These are phyloP conservation scores for Cubamyces sp. DNA, from an alignment of 768 basidiomycete species.

Conservation along the genomic window DNA sequence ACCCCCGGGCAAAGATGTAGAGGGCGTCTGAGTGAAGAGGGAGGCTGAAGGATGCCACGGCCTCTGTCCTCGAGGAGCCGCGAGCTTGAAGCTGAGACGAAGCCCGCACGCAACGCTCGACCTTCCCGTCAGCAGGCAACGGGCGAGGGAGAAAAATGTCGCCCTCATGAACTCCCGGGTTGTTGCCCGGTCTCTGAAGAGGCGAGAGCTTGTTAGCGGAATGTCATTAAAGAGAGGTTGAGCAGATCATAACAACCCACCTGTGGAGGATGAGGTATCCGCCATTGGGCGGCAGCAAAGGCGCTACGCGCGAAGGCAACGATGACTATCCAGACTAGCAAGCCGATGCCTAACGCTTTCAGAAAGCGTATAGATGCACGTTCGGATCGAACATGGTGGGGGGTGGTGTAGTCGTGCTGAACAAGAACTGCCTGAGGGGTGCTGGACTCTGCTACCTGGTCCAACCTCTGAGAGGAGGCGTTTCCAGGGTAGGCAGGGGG, in stretches of 20 bases:
- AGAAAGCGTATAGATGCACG: constrained; percentile 26
- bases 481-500: constrained; percentile 32
- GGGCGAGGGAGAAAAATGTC: constrained; percentile 10
- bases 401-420: neutral
- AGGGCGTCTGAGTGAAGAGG: constrained; percentile 24
- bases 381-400: constrained; percentile 5
- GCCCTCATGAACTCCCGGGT: too few relatives aligned
- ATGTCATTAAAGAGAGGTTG: too few relatives aligned
- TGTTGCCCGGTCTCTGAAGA: too few relatives aligned
- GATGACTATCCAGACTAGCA: constrained; percentile 24
- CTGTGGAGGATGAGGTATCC: neutral
- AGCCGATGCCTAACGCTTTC: constrained; percentile 28
- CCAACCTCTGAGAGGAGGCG: constrained; percentile 3
- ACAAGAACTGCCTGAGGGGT: neutral
- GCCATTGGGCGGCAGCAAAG: neutral
- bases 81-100: neutral
- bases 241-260: neutral
- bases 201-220: too few relatives aligned
- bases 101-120: constrained; percentile 22
- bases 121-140: constrained; percentile 22
- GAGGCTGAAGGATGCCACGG: constrained; percentile 18
- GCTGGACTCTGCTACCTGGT: constrained; percentile 6
- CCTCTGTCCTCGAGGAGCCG: neutral
- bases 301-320: constrained; percentile 18
- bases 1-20: constrained; percentile 26